phyloP scores from a whole-genome alignment of 202 grass and related monocot genomes.

The Brachypodium distachyon region DNA sequence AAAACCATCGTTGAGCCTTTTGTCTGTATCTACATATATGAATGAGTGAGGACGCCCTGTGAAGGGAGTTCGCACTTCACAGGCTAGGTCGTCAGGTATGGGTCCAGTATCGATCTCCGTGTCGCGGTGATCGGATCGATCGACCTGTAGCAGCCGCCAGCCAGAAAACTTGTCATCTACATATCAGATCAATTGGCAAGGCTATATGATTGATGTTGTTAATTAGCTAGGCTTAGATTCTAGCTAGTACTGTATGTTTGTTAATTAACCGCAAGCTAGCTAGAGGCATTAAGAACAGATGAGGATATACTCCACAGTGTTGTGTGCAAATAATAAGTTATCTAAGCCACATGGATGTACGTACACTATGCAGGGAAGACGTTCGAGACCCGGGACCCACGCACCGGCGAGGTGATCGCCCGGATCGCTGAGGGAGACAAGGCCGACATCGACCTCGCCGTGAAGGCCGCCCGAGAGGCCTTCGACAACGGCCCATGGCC shows the following conservation, averaged over 20 bases:
- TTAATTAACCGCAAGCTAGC: no score
- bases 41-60: background rate
- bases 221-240: no score
- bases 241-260: background rate
- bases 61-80: background rate
- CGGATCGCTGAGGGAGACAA: conserved; percentile 61
- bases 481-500: conserved; percentile 88
- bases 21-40: background rate
- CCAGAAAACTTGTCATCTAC: background rate
- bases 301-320: background rate
- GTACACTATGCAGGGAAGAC: conserved; percentile 48
- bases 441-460: conserved; percentile 71
- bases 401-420: conserved; percentile 61
- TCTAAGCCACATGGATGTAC: background rate
- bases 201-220: background rate
- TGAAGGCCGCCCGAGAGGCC: conserved; percentile 73
- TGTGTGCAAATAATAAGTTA: background rate
- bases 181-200: no score
- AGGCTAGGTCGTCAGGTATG: background rate
- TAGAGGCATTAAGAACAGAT: background rate
- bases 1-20: background rate
- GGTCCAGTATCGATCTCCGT: background rate
- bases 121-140: background rate
- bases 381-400: conserved; percentile 62
- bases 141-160: background rate